Base-by-base conservation (phyloP, 1,139 yeast genomes). In the Zygosaccharomyces pseudobailii region DNA sequence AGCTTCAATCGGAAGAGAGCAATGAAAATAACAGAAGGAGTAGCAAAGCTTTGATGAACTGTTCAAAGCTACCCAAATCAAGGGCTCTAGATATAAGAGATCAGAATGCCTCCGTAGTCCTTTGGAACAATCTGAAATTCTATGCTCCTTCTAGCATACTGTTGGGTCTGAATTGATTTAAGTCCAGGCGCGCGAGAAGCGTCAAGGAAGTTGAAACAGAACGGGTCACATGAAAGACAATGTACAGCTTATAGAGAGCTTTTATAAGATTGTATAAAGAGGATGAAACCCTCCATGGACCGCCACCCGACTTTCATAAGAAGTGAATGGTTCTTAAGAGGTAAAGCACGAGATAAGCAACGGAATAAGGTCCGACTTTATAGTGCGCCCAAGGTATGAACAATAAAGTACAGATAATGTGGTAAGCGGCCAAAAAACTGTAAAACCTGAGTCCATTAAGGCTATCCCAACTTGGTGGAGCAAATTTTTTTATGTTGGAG, bases 381-480 rank as follows among this genome's bases (percentile, higher is more conserved):
- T 36, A 42, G 36, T 58, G 60, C 10, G 58, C 54, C 66, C 65
- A 62, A 5, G 53, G 51, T 2, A 59, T 51, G 42, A 55, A 52
- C 19, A 61, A 35, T 1, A 62, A 31, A n/a, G 50, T 21, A n/a
- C 54, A 51, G 19, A 59, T 49, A 6, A 57, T 35, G 10, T 45
- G 46, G 47, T 61, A 62, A 3, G 61, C 44, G 6, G 37, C 33
- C 19, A 57, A 46, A 42, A 49, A 57, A 5, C 47, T 35, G 44
- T 55, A 52, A 40, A 63, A 59, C 42, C 66, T 56, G n/a, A 59
- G 10, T 6, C 66, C 67, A 42, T 59, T 61, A 25, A 39, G 40
- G 5, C 62, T 47, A 23, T 43, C 42, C 45, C 51, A 47, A 6
- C 40, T 36, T 13, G 68, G 68, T 6, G 47, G 40, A 3, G 33